Percentiles rank a stretch among this genome's conserved stretches.
phyloP scores from a whole-genome alignment of 2,329 filamentous ascomycete species.

The Graphium sp. region DNA sequence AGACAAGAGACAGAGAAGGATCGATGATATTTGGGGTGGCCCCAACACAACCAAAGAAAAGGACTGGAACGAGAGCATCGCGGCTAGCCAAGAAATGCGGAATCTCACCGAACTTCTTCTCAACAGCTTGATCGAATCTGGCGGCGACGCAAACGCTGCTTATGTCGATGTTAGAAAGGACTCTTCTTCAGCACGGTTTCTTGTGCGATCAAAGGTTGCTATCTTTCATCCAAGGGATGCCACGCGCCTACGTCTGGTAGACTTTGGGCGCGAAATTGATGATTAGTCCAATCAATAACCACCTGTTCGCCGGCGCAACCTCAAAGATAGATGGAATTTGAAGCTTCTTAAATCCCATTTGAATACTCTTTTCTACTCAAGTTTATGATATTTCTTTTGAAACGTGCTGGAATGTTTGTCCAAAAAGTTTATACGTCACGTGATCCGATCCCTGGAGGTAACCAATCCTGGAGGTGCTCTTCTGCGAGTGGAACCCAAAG shows the following conservation, averaged over 20 bases:
- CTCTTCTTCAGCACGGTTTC: slow-evolving; percentile 44
- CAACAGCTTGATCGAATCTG: slow-evolving; percentile 36
- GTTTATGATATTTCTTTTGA: too few species aligned
- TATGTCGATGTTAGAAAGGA: slow-evolving; percentile 43
- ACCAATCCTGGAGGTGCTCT: too few species aligned
- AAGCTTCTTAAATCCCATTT: too few species aligned
- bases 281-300: too few species aligned
- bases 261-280: slow-evolving; percentile 48
- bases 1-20: slow-evolving; percentile 39
- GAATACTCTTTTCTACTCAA: too few species aligned
- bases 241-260: slow-evolving; percentile 37
- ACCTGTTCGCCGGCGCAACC: too few species aligned
- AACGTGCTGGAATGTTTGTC: too few species aligned
- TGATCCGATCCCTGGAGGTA: too few species aligned
- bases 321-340: too few species aligned
- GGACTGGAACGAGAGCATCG: slow-evolving; percentile 27
- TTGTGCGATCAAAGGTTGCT: slow-evolving; percentile 48
- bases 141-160: slow-evolving; percentile 34
- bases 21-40: slow-evolving; percentile 46
- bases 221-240: slow-evolving; percentile 50
- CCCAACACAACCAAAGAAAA: slow-evolving; percentile 10
- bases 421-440: too few species aligned
- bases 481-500: too few species aligned
- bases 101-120: slow-evolving; percentile 42
- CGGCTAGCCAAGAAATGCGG: slow-evolving; percentile 38